phyloP scores from a whole-genome alignment of 1,284 basidiomycete species.

The Cutaneotrichosporon daszewskae region DNA sequence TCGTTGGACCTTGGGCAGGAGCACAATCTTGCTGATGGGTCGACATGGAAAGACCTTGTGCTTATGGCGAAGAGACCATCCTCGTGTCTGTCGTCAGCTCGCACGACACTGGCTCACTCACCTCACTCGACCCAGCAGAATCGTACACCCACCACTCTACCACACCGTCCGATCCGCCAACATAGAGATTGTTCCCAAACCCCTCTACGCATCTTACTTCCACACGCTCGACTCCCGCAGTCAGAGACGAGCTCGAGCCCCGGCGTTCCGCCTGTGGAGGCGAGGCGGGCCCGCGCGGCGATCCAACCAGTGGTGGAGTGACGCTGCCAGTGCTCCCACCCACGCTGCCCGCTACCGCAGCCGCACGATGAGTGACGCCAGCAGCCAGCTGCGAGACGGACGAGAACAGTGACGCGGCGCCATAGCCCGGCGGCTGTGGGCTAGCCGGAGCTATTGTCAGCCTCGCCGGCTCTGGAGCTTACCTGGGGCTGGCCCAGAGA shows the following conservation, averaged over 20 bases:
- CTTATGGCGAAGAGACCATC: constrained; percentile 40
- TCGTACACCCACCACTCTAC: constrained; percentile 48
- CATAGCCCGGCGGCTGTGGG: constrained; percentile 2
- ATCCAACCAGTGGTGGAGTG: neutral
- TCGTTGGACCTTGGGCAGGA: constrained; percentile 63
- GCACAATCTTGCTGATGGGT: constrained; percentile 67
- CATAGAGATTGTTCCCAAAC: constrained; percentile 45
- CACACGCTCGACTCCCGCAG: neutral
- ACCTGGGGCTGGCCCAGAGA: constrained; percentile 19
- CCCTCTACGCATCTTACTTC: constrained; percentile 42
- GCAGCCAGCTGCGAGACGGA: constrained; percentile 38
- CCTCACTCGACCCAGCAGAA: constrained; percentile 21
- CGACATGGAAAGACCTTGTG: constrained; percentile 43
- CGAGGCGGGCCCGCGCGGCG: neutral
- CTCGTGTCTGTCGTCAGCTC: constrained; percentile 19
- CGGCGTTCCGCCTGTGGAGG: neutral
- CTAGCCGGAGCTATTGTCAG: neutral
- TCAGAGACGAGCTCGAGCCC: neutral
- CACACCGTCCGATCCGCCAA: constrained; percentile 45
- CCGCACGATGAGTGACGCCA: constrained; percentile 29
- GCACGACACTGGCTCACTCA: constrained; percentile 9
- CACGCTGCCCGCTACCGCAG: too few species aligned
- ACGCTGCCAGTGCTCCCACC: neutral
- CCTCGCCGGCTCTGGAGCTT: constrained; percentile 13
- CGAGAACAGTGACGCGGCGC: constrained; percentile 25